Evolutionary conservation across 2,329 filamentous ascomycete genomes (phyloP).

Genomic region (Didymella exigua): DNA sequence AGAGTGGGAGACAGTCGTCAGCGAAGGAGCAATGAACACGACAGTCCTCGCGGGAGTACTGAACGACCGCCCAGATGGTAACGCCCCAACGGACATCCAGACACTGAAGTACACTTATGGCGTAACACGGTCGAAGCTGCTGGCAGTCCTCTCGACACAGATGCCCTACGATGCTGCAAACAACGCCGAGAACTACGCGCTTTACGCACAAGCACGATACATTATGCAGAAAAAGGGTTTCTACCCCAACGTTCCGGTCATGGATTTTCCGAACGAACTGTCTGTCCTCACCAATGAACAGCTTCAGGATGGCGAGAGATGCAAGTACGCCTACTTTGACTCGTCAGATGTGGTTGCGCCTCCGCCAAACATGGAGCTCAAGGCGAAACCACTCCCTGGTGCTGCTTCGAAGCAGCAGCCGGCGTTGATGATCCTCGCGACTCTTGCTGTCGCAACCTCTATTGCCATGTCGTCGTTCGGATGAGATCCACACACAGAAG

Average conservation of each 20-base stretch:
- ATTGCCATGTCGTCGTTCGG: slow-evolving; percentile 22
- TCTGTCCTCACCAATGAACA: slow-evolving; percentile 41
- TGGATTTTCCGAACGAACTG: slow-evolving; percentile 40
- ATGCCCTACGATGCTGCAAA: slow-evolving; percentile 41
- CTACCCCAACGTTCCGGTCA: slow-evolving; percentile 40
- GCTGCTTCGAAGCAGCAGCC: slow-evolving; percentile 19
- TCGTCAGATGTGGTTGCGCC: slow-evolving; percentile 33
- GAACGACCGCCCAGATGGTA: slow-evolving; percentile 32
- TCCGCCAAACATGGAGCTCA: slow-evolving; percentile 22
- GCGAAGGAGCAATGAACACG: slow-evolving; percentile 39
- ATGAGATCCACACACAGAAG: slow-evolving; percentile 4
- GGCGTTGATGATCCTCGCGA: slow-evolving; percentile 6
- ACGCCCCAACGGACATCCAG: slow-evolving; percentile 25
- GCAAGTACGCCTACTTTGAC: slow-evolving; percentile 38
- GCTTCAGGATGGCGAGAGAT: slow-evolving; percentile 39
- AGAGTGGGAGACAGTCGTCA: slow-evolving; percentile 28
- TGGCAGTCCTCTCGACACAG: slow-evolving; percentile 39
- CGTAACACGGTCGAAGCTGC: slow-evolving; percentile 39
- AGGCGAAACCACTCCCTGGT: slow-evolving; percentile 31
- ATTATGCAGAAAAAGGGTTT: slow-evolving; percentile 36
- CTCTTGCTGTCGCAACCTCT: slow-evolving; percentile 7
- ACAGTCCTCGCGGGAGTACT: slow-evolving; percentile 41
- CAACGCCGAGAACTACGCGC: slow-evolving; percentile 44
- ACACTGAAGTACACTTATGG: slow-evolving; percentile 43
- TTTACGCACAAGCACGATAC: slow-evolving; percentile 43